A percentile compares a stretch with the other conserved stretches of the same genome.
Conservation (phyloP, 805 yeast species). For the Yarrowia deformans region DNA sequence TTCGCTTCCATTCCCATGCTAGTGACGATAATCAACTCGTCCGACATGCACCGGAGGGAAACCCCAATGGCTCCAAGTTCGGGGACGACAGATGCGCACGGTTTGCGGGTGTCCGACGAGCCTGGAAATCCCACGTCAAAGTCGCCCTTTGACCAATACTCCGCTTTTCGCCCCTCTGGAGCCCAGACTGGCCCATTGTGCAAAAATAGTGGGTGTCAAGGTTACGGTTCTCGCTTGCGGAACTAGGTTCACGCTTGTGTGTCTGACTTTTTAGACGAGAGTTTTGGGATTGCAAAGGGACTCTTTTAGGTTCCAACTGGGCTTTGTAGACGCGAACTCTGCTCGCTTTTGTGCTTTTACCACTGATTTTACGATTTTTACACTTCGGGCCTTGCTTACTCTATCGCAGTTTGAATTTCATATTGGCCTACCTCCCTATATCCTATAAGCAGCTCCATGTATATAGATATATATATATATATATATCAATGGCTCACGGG, state of each 20-base stretch:
- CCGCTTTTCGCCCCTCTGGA: not conserved
- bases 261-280: conserved; percentile 7
- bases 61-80: no score
- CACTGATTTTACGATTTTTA: conserved; percentile 1
- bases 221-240: conserved; percentile 35
- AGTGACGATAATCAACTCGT: not conserved
- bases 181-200: conserved; percentile 21
- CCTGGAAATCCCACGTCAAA: not conserved
- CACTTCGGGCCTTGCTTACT: conserved; percentile 22
- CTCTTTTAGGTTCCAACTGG: not conserved
- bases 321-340: conserved; percentile 2
- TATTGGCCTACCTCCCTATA: conserved; percentile 38
- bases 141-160: not conserved
- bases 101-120: not conserved
- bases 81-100: not conserved
- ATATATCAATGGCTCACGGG: conserved; percentile 9
- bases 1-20: conserved; percentile 14
- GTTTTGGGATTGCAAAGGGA: conserved; percentile 13
- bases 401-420: conserved; percentile 32
- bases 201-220: conserved; percentile 5
- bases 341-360: not conserved
- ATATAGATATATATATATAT: conserved; percentile 24
- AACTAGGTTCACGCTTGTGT: conserved; percentile 32
- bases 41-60: not conserved
- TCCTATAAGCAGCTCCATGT: conserved; percentile 29